These are phyloP conservation scores for Fusarium tanahbumbuense DNA, from an alignment of 2,329 filamentous ascomycete species.

Conservation along the genomic window DNA sequence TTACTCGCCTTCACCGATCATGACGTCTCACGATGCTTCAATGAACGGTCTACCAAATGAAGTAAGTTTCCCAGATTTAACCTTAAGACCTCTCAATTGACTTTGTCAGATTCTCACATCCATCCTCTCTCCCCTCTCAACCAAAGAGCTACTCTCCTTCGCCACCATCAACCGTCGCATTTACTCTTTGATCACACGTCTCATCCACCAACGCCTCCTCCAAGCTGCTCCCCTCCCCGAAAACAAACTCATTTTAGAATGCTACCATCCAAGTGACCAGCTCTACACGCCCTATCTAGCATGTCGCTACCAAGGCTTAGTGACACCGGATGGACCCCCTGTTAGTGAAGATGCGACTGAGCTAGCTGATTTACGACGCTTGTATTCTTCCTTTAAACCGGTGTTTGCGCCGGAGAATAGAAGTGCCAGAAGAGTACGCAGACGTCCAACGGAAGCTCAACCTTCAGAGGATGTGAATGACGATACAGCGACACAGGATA, in stretches of 20 bases:
- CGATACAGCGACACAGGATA: conserved; percentile 65
- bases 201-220: conserved; percentile 73
- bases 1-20: background rate
- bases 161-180: conserved; percentile 71
- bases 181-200: conserved; percentile 69
- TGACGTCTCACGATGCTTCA: conserved; percentile 18
- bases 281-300: conserved; percentile 74
- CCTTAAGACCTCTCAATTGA: background rate
- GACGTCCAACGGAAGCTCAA: conserved; percentile 12
- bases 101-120: conserved; percentile 25
- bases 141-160: conserved; percentile 65
- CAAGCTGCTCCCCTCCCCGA: conserved; percentile 43
- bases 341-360: conserved; percentile 19
- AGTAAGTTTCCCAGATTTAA: background rate
- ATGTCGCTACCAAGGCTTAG: conserved; percentile 75
- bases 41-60: conserved; percentile 37
- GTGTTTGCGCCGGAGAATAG: conserved; percentile 65
- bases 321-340: conserved; percentile 18
- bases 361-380: conserved; percentile 58
- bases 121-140: conserved; percentile 58
- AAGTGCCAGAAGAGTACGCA: conserved; percentile 48
- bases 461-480: conserved; percentile 42
- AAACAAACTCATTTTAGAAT: conserved; percentile 78
- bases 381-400: conserved; percentile 80
- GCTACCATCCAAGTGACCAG: conserved; percentile 78